These are phyloP conservation scores for Thozetella sp. DNA, from an alignment of 495 filamentous ascomycete genomes.

Conservation along the genomic window DNA sequence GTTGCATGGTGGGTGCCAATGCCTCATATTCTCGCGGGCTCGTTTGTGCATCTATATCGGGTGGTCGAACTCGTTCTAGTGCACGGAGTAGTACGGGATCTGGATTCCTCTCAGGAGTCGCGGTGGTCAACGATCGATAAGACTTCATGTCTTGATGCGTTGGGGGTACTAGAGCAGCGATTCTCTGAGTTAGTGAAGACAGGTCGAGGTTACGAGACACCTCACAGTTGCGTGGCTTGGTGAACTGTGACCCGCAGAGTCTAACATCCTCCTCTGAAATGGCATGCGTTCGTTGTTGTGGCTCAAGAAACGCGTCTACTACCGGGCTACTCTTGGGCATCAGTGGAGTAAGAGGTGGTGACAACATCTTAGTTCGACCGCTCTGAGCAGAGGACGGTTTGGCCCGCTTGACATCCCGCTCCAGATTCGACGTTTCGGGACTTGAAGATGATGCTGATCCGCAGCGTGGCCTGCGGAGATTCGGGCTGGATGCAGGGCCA, in stretches of 20 bases:
- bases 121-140: background rate
- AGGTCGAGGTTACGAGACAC: background rate
- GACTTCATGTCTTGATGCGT: background rate
- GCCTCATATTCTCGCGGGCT: background rate
- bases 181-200: background rate
- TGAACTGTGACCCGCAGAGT: background rate
- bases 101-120: too few relatives aligned
- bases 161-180: background rate
- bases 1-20: too few relatives aligned
- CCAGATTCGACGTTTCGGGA: background rate
- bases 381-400: background rate
- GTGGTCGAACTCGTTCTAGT: background rate
- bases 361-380: background rate
- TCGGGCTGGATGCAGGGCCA: background rate
- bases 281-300: background rate
- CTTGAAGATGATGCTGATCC: background rate
- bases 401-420: background rate
- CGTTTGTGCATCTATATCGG: background rate
- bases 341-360: background rate
- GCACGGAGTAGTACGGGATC: too few relatives aligned
- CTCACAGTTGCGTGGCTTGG: background rate
- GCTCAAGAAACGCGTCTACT: background rate
- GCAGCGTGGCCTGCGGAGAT: background rate
- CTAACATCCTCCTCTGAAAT: background rate
- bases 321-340: background rate